Percentiles rank a stretch among this genome's conserved stretches.
Conservation (phyloP, 139 green algal species). For the Chlamydomonas applanata region DNA sequence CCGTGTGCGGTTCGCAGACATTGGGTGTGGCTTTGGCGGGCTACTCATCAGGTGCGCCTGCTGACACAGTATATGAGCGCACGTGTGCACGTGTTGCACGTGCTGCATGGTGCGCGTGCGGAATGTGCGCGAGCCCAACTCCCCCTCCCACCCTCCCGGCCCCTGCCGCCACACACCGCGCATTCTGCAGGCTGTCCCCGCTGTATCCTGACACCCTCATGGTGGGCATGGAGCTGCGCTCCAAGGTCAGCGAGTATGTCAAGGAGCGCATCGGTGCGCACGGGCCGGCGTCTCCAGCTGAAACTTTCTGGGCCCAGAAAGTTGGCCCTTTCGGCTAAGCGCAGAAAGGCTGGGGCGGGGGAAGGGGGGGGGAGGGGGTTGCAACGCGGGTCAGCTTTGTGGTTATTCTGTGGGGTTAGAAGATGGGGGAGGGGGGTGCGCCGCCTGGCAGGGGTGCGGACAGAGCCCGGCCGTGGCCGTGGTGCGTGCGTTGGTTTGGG, state of each 20-base stretch:
- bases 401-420: too few species aligned
- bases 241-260: constrained; percentile 94
- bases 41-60: constrained; percentile 81
- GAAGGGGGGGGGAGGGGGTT: too few species aligned
- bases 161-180: neutral
- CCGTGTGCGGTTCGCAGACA: constrained; percentile 82
- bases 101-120: neutral
- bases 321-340: too few species aligned
- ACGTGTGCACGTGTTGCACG: neutral
- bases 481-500: too few species aligned
- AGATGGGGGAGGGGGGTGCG: too few species aligned
- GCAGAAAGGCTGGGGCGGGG: too few species aligned
- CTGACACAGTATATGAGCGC: too few species aligned
- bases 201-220: constrained; percentile 91
- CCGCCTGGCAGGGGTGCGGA: too few species aligned
- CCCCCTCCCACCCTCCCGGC: neutral
- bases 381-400: too few species aligned
- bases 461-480: too few species aligned
- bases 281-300: too few species aligned
- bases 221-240: constrained; percentile 94
- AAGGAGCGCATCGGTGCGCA: constrained; percentile 81
- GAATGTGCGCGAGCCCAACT: neutral
- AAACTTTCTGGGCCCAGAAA: too few species aligned
- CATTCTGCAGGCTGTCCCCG: constrained; percentile 57
- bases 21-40: constrained; percentile 97